Base-by-base conservation (phyloP, 2,329 filamentous ascomycete genomes). In the Harringtonia lauricola region DNA sequence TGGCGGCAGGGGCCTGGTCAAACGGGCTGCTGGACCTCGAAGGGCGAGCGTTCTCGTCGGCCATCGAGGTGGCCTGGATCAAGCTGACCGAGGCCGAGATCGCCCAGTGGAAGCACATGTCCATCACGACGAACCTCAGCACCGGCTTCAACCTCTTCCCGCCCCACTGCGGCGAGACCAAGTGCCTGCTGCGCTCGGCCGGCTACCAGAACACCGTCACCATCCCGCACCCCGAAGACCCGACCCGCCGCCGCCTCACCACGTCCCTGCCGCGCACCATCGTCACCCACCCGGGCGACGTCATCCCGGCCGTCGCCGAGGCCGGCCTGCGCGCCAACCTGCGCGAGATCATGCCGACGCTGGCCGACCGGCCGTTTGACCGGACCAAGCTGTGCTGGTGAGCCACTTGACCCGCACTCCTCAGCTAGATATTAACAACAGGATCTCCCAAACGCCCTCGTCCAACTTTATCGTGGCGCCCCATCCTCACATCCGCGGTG, bases 131-230 rank as follows among this genome's bases (percentile, higher is more conserved):
- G 3, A 57, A 56, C 41, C 36, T 56, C 12, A 50, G 42, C 43
- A 57, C 54, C 8, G 55, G 55, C 3, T 46, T 57, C 31, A 57
- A 57, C 40, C 41, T 57, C 18, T 57, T 57, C 33, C 53, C 55
- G 8, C 59, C 60, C 2, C 50, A 56, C 38, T 36, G 47, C 13
- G 52, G 54, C n/a, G 53, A 56, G 46, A 54, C 54, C 18, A 57
- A 57, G 42, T 44, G 49, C n/a, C 44, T 57, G n/a, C 48, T 51
- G n/a, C 46, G 55, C 12, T 54, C 51, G 3, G 42, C 43, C 15
- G 52, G 52, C 17, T 55, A 53, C 41, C 37, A 38, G 19, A 56
- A 56, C 42, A 56, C 52, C 6, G 44, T 52, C 28, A 34, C 36
- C 8, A 38, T 56, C 2, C 45, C 46, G 10, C 46, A 56, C 45